Evolutionary conservation across 768 basidiomycete species (phyloP).

Genomic region (Lactifluus subvellereus): DNA sequence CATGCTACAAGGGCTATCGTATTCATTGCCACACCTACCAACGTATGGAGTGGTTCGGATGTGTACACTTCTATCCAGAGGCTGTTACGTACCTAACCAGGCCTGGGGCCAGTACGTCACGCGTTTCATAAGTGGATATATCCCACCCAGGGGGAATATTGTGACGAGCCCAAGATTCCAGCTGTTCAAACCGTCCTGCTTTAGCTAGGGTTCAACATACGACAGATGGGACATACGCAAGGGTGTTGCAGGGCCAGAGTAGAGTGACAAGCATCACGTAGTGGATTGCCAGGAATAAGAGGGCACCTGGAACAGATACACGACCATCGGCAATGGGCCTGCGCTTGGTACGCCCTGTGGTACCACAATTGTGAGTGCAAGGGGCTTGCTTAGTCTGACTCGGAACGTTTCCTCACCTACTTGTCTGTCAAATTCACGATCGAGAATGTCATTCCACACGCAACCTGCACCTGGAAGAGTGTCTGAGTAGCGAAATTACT

Average conservation of each 20-base stretch:
- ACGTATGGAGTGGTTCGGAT: constrained; percentile 3
- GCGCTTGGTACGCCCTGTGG: constrained; percentile 24
- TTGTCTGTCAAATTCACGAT: constrained; percentile 20
- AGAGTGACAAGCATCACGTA: constrained; percentile 8
- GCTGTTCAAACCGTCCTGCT: constrained; percentile 4
- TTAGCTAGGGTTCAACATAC: neutral
- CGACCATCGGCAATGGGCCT: constrained; percentile 24
- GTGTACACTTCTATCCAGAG: neutral
- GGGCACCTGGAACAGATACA: constrained; percentile 22
- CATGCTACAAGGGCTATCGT: constrained; percentile 23
- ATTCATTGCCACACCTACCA: constrained; percentile 24
- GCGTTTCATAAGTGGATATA: constrained; percentile 31
- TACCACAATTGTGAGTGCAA: neutral
- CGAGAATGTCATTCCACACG: constrained; percentile 20
- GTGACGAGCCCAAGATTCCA: constrained; percentile 24
- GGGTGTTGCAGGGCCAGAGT: constrained; percentile 17
- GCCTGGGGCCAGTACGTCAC: constrained; percentile 31
- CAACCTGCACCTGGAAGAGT: constrained; percentile 3
- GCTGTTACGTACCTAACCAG: constrained; percentile 26
- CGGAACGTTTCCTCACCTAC: constrained; percentile 12
- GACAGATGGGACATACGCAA: constrained; percentile 14
- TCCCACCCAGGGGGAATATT: constrained; percentile 25
- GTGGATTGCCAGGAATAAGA: constrained; percentile 20
- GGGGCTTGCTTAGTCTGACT: neutral
- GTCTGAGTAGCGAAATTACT: neutral